Evolutionary conservation across 83 land plant genomes (phyloP), one percentile per base, ranked within the genome.

Genomic region (Larix sibirica): DNA sequence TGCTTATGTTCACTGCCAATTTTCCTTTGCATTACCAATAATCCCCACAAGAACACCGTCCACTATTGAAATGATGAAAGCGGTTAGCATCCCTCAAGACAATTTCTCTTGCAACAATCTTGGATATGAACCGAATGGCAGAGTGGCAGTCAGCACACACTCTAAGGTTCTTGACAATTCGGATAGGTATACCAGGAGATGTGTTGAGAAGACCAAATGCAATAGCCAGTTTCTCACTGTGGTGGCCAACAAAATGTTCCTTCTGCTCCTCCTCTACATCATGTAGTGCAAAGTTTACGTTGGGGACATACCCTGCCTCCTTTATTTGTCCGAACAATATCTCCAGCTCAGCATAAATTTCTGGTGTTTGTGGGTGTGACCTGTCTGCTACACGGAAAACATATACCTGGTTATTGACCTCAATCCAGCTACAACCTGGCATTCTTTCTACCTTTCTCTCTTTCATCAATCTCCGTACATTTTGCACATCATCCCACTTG

Each of bases 211-310:
- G 68, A 10, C 68, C 68, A 65, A 65, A 65, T 24, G 28, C 68
- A 65, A 65, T 65, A 21, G 68, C 68, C 28, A 65, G 24, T 65
- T 65, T 65, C 68, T 65, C 68, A 65, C 68, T 65, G 68, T 65
- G 68, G 26, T 65, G 68, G 28, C 68, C 23, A 8, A 65, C 28
- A 21, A 65, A 24, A 21, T n/a, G 26, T 65, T 21, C 68, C 12
- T 65, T 65, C 68, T 65, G 26, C 28, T 65, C 68, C 28, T 65
- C 68, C 68, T 65, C 68, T 24, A 65, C 68, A 65, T 65, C 67
- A 65, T 65, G 68, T n/a, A 65, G 68, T 8, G 20, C 68, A 21
- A 21, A 65, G 28, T 24, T 65, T 65, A 24, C 4, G 28, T 65
- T 24, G 28, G 68, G 68, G 20, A 65, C 10, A 24, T 65, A 65